Conservation (phyloP, 2,329 filamentous ascomycete genomes). For the Amesomyces nigricolor region DNA sequence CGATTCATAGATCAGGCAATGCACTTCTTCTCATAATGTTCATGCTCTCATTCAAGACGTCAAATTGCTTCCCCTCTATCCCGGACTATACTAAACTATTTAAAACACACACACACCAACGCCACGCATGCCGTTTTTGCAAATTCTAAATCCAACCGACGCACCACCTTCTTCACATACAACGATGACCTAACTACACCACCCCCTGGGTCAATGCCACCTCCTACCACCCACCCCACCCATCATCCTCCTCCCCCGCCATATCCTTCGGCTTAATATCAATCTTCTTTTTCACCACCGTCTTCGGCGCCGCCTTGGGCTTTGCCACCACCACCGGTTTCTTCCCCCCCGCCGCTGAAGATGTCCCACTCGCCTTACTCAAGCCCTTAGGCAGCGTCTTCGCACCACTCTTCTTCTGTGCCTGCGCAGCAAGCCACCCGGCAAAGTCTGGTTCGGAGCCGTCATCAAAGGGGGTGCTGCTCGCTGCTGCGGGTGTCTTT, state of each 20-base stretch:
- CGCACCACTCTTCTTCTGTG: slow-evolving; percentile 59
- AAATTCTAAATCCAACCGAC: background rate
- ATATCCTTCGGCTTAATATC: slow-evolving; percentile 59
- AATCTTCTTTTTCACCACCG: slow-evolving; percentile 39
- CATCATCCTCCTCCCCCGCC: slow-evolving; percentile 47
- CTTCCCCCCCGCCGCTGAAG: slow-evolving; percentile 1
- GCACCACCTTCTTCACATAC: no score
- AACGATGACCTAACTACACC: background rate
- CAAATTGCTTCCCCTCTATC: background rate
- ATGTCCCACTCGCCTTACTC: slow-evolving; percentile 46
- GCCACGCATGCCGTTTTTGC: background rate
- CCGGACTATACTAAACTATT: background rate
- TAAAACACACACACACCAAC: background rate
- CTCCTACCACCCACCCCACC: slow-evolving; percentile 58
- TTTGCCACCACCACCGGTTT: slow-evolving; percentile 32
- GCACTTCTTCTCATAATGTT: no score
- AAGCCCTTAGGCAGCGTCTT: slow-evolving; percentile 82
- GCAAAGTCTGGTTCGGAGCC: slow-evolving; percentile 91
- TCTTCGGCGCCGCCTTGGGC: slow-evolving; percentile 17
- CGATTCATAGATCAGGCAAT: no score
- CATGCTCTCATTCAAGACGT: background rate
- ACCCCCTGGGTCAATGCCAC: background rate
- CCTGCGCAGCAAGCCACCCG: slow-evolving; percentile 86
- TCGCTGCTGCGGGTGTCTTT: slow-evolving; percentile 9
- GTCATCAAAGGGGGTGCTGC: slow-evolving; percentile 62